phyloP scores from a whole-genome alignment of 2,329 filamentous ascomycete species.

The Pezicula carpinea region DNA sequence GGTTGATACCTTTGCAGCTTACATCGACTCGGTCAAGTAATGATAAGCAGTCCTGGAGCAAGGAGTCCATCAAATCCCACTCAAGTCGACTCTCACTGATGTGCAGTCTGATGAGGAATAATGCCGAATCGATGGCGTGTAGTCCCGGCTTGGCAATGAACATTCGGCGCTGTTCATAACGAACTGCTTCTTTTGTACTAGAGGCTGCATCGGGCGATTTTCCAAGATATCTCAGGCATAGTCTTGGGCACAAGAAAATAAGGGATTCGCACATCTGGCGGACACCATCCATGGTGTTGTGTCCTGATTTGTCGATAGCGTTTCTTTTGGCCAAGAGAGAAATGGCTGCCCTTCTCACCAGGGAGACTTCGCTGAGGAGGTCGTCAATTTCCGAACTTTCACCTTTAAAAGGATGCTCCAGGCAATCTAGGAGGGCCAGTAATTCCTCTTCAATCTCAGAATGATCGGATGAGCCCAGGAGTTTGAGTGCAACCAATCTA shows the following conservation, averaged over 20 bases:
- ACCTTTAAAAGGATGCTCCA: conserved; percentile 57
- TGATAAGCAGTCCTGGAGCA: conserved; percentile 50
- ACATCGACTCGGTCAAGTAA: conserved; percentile 49
- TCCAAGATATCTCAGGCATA: conserved; percentile 58
- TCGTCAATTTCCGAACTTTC: conserved; percentile 57
- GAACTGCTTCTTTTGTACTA: conserved; percentile 51
- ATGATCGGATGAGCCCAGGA: conserved; percentile 40
- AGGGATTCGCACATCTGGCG: conserved; percentile 47
- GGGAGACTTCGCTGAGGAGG: conserved; percentile 51
- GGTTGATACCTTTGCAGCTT: not conserved
- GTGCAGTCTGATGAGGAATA: conserved; percentile 50
- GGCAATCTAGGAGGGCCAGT: conserved; percentile 43
- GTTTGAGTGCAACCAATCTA: conserved; percentile 48
- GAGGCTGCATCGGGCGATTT: conserved; percentile 47
- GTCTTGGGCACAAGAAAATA: conserved; percentile 54
- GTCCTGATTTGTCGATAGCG: conserved; percentile 5
- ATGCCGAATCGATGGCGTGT: conserved; percentile 54
- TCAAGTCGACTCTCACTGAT: conserved; percentile 41
- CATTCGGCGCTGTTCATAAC: conserved; percentile 56
- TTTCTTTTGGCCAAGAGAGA: conserved; percentile 34
- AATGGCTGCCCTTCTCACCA: conserved; percentile 50
- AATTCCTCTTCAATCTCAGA: conserved; percentile 38
- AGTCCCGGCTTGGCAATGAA: conserved; percentile 43
- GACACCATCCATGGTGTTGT: conserved; percentile 15
- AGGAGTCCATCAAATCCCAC: conserved; percentile 53